Percentiles rank a stretch among this genome's conserved stretches.
phyloP scores from a whole-genome alignment of 2,329 filamentous ascomycete species.

The Cercospora brassicicola region DNA sequence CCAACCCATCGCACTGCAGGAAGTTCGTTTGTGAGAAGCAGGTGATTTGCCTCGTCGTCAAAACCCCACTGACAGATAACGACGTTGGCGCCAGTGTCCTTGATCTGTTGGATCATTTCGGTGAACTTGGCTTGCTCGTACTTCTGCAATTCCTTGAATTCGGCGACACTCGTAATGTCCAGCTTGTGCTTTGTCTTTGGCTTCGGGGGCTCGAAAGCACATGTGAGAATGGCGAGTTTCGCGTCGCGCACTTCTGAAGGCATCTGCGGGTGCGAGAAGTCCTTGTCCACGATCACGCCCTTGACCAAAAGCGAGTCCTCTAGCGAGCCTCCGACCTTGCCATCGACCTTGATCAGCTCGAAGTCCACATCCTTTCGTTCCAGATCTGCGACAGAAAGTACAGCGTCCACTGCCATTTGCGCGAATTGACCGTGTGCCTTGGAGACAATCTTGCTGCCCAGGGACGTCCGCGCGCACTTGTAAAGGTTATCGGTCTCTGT shows the following conservation, averaged over 20 bases:
- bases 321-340: slow-evolving; percentile 90
- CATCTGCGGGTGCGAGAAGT: slow-evolving; percentile 99
- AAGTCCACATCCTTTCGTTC: slow-evolving; percentile 98
- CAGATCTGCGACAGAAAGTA: slow-evolving; percentile 92
- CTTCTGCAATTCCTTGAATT: slow-evolving; percentile 95
- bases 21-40: slow-evolving; percentile 91
- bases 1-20: slow-evolving; percentile 98
- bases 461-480: slow-evolving; percentile 91
- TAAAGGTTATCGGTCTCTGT: slow-evolving; percentile 81
- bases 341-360: slow-evolving; percentile 98
- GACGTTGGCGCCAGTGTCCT: slow-evolving; percentile 93
- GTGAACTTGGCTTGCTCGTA: slow-evolving; percentile 96
- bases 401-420: slow-evolving; percentile 94
- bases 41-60: slow-evolving; percentile 97
- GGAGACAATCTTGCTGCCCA: slow-evolving; percentile 98
- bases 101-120: slow-evolving; percentile 98
- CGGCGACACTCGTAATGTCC: slow-evolving; percentile 93
- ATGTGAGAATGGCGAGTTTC: slow-evolving; percentile 96
- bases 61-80: slow-evolving; percentile 99
- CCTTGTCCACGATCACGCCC: slow-evolving; percentile 98
- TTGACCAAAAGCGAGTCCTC: slow-evolving; percentile 95
- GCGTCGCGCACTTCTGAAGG: slow-evolving; percentile 91
- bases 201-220: slow-evolving; percentile 97
- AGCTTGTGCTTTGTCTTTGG: slow-evolving; percentile 99
- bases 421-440: slow-evolving; percentile 98